Evolutionary conservation across 139 green algal genomes (phyloP), one percentile per base, ranked within the genome.

Genomic region (Closterium sp.): DNA sequence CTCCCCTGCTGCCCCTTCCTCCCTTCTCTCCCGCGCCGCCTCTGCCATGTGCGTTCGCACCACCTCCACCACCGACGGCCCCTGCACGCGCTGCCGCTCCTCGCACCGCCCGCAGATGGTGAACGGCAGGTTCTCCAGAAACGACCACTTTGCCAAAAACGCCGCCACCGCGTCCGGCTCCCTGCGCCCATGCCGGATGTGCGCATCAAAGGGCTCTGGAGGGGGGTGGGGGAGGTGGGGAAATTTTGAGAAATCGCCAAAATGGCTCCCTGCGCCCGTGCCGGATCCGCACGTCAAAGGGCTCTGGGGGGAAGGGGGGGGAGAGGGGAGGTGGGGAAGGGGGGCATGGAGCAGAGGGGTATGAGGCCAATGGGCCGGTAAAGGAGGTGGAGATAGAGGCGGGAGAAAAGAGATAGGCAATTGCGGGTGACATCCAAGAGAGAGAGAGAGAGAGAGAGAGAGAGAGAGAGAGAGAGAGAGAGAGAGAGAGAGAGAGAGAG

Each of bases 81-180:
- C 34, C 33, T 64, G 25, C 25, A 91, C 87, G 81, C 32, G 35
- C 30, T 21, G 87, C 87, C 33, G 33, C 84, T 91, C 84, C 28
- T 36, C 31, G 28, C 36, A 28, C 4, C 23, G 35, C n/a, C 55
- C 86, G 19, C 35, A 87, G 32, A 94, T 33, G 83, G 91, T 30
- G 34, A 91, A 94, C 3, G 92, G 92, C 34, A 94, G 32, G 25
- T 91, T 91, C 66, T 91, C 34, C 32, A 94, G 28, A 85, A 93
- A 94, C 19, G 32, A 66, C 34, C 91, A 88, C 89, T 94, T 94
- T 28, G 84, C n/a, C 36, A 94, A 34, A 21, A 34, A 38, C 0
- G 83, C 89, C 23, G 89, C 92, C 31, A 93, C 89, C 12, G 92
- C 89, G 30, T 93, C 92, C 28, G 92, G 92, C 64, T 91, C 92